Conservation (phyloP, 2,329 filamentous ascomycete genomes). For the Xylariaceae sp. region DNA sequence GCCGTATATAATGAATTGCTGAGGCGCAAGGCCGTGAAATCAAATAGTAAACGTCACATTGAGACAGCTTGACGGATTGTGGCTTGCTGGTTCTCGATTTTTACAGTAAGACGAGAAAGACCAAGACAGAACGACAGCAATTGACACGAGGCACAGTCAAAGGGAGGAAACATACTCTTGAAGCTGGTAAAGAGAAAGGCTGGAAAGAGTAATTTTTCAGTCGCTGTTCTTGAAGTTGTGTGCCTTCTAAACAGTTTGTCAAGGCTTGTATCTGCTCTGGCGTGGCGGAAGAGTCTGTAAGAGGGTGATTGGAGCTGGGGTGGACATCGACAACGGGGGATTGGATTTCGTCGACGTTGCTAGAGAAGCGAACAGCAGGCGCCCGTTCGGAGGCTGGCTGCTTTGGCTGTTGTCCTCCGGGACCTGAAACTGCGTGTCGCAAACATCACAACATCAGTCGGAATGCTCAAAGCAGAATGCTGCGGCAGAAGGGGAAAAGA, state of each 20-base stretch:
- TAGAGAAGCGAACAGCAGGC: constrained; percentile 66
- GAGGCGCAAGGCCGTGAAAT: too few species aligned
- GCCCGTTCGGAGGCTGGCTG: constrained; percentile 30
- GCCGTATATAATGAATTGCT: too few species aligned
- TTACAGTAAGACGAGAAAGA: constrained; percentile 3
- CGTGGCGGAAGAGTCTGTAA: constrained; percentile 38
- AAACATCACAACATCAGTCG: constrained; percentile 19
- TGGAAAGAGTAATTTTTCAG: constrained; percentile 88
- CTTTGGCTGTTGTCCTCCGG: constrained; percentile 15
- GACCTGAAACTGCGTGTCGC: constrained; percentile 19
- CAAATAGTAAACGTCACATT: neutral
- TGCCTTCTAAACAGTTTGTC: constrained; percentile 67
- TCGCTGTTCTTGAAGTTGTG: constrained; percentile 74
- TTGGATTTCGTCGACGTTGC: constrained; percentile 64
- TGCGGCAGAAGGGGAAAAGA: neutral
- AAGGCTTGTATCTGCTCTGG: constrained; percentile 67
- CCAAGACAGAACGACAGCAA: constrained; percentile 1
- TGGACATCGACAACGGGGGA: constrained; percentile 35
- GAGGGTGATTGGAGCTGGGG: constrained; percentile 11
- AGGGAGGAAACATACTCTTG: constrained; percentile 59
- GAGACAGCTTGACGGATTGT: too few species aligned
- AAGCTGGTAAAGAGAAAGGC: constrained; percentile 80
- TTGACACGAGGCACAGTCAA: constrained; percentile 24
- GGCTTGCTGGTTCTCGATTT: too few species aligned
- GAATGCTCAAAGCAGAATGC: constrained; percentile 12